Base-by-base conservation (phyloP, 1,284 basidiomycete genomes). In the Polyporus tsugae region DNA sequence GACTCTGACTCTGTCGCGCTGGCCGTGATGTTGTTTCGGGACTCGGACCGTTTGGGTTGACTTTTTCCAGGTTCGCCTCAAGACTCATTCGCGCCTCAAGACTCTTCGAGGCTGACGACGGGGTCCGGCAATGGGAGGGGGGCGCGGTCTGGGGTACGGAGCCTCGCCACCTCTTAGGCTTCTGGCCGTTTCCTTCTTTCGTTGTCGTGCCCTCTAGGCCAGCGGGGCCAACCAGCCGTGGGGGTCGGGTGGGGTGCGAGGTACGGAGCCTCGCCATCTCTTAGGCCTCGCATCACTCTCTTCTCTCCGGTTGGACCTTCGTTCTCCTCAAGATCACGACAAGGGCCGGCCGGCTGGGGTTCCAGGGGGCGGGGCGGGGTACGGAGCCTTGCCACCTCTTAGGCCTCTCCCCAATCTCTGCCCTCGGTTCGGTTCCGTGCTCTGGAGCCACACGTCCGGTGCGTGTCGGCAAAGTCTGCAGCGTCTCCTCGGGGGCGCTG, bases 251-350 rank as follows among this genome's bases (percentile, higher is more conserved):
- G 29, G 11, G 52, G 52, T 55, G 52, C 22, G 35, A 11, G 55
- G 55, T 58, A 58, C 55, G 55, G 55, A 58, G 55, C 29, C 55
- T 58, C 35, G 55, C 55, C 55, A 38, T 19, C 55, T 58, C 22
- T 58, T 38, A 58, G 33, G 36, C 55, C 55, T 36, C n/a, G 35
- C 36, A 36, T 36, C 33, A 5, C 55, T 13, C 36, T 58, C 55
- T n/a, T 36, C 55, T 13, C 33, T 10, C 55, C 55, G 55, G 52
- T 55, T 55, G 29, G 33, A 17, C 29, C 52, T 55, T 38, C 35
- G 55, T 53, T n/a, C 29, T 35, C 33, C 29, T 57, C 29, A 58
- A 36, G 52, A 10, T 10, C 29, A 55, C 52, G 33, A 55, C 52
- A 55, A 55, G 52, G 52, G 52, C 52, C 52, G 25, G 52, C 52